Evolutionary conservation across 176 grass and related monocot species (phyloP), one percentile per base, ranked within the genome.

Genomic region (Leersia perrieri): DNA sequence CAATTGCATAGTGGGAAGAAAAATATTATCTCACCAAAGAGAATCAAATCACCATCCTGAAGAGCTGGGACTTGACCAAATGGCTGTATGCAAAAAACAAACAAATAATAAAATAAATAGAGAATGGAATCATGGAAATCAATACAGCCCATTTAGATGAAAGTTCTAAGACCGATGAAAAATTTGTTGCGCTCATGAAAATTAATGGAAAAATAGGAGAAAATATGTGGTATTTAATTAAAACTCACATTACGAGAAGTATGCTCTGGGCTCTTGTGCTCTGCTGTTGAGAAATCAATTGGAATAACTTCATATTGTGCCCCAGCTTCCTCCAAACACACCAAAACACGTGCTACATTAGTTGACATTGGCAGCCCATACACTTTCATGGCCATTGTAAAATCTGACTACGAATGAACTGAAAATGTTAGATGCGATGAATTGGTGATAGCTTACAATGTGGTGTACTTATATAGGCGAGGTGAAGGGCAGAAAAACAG

Each of bases 311-410:
- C 57, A 5, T 76, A 76, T 18, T 76, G 8, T 29, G 4, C 57
- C 23, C 74, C 74, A 11, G 12, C 70, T 42, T 72, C 70, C 27
- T 72, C 70, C 70, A 72, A 49, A 31, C 70, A 72, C 27, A 49
- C 70, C 1, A 72, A 26, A 9, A 72, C 70, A 1, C 70, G 70
- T 0, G 70, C 70, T 20, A 72, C 70, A 1, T 72, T 72, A 26
- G 70, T 49, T 14, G 70, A 42, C 70, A 72, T 49, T 16, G 70
- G 70, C 40, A 29, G 7, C 8, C 73, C 55, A 40, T 40, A 76
- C 22, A 76, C 55, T 33, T 41, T 76, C 34, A 76, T 63, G 5
- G 55, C 57, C 74, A 76, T 76, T n/a, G n/a, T n/a, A n/a, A n/a
- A n/a, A n/a, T n/a, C n/a, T n/a, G n/a, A n/a, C 3, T 22, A 22